Evolutionary conservation across 2,329 filamentous ascomycete species (phyloP).

Genomic region (Penicillium capsulatum): DNA sequence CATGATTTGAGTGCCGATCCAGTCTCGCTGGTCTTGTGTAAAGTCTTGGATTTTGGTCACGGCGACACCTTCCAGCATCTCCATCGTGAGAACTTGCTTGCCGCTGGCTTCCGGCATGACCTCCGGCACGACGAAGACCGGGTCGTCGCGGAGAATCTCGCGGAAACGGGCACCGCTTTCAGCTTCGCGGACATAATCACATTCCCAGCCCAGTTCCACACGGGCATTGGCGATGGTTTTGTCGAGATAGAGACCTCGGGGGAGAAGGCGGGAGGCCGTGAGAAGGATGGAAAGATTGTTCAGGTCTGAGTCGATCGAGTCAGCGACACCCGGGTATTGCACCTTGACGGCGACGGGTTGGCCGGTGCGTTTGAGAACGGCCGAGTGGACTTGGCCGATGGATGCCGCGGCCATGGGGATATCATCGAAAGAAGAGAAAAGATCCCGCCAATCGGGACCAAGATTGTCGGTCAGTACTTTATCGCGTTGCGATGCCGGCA

Average conservation of each 20-base stretch:
- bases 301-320: constrained; percentile 93
- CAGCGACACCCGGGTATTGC: constrained; percentile 92
- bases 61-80: constrained; percentile 78
- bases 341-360: constrained; percentile 88
- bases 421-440: constrained; percentile 83
- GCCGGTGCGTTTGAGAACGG: constrained; percentile 69
- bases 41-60: constrained; percentile 77
- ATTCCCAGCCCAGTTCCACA: constrained; percentile 91
- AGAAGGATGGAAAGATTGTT: constrained; percentile 89
- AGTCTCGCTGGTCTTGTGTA: constrained; percentile 80
- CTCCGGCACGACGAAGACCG: constrained; percentile 73
- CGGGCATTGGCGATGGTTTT: constrained; percentile 96
- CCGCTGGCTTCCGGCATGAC: constrained; percentile 77
- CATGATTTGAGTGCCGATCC: constrained; percentile 92
- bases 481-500: constrained; percentile 90
- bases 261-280: constrained; percentile 82
- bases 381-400: constrained; percentile 92
- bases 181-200: constrained; percentile 88
- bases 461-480: constrained; percentile 75
- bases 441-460: constrained; percentile 74
- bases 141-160: constrained; percentile 70
- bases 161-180: constrained; percentile 73
- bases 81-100: constrained; percentile 84
- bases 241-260: constrained; percentile 87
- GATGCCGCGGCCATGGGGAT: constrained; percentile 91